Evolutionary conservation across 1,139 yeast genomes (phyloP).

Genomic region (Casaregolazyma suthepensis): DNA sequence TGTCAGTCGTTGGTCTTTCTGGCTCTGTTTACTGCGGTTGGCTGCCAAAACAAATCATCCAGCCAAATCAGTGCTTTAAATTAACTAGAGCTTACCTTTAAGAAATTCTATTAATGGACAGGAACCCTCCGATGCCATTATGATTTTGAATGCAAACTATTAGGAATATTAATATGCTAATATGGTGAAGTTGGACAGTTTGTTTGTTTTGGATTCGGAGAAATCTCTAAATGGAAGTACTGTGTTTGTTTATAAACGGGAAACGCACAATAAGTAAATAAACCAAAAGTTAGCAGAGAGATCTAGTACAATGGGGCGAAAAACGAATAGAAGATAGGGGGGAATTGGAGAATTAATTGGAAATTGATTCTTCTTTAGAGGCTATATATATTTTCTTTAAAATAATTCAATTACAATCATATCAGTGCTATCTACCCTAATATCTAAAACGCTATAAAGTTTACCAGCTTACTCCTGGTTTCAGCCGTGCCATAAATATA

Average conservation of each 20-base stretch:
- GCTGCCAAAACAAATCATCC: neutral
- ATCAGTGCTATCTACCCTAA: neutral
- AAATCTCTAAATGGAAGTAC: neutral
- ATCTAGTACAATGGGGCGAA: neutral
- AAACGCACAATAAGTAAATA: neutral
- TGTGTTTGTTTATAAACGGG: conserved; percentile 4
- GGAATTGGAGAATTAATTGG: neutral
- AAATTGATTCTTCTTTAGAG: too few species aligned
- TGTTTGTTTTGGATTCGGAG: neutral
- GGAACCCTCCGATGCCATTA: conserved; percentile 6
- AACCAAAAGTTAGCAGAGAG: neutral
- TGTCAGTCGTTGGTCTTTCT: neutral
- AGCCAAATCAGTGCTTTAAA: neutral
- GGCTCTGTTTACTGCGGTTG: neutral
- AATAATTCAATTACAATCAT: neutral
- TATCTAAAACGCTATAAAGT: neutral
- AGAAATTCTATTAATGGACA: conserved; percentile 36
- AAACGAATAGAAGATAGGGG: neutral
- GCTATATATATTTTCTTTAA: too few species aligned
- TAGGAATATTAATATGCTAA: neutral
- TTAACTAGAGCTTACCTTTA: conserved; percentile 25
- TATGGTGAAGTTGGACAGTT: neutral
- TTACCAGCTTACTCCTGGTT: neutral
- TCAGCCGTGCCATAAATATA: neutral
- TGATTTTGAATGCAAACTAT: neutral